Percentiles rank a stretch among this genome's conserved stretches.
These are phyloP conservation scores for Hanseniaspora vineae DNA, from an alignment of 805 yeast species.

Conservation along the genomic window DNA sequence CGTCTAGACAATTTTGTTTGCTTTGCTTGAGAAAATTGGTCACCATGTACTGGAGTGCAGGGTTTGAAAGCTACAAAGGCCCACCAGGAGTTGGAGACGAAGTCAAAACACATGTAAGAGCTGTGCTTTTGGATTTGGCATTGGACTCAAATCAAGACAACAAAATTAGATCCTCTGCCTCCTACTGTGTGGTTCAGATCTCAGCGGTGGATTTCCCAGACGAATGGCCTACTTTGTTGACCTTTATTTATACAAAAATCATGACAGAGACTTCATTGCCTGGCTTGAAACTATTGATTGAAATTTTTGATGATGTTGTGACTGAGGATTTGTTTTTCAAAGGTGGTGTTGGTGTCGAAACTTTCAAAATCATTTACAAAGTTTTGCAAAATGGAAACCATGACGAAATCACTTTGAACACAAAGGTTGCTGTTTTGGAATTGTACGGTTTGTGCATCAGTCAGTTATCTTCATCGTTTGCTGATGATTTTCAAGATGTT, in stretches of 20 bases:
- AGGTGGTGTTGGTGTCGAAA: slow-evolving; percentile 47
- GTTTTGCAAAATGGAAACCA: slow-evolving; percentile 23
- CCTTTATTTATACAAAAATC: slow-evolving; percentile 32
- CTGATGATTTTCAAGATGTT: slow-evolving; percentile 21
- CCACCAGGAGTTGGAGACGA: slow-evolving; percentile 41
- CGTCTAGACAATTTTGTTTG: slow-evolving; percentile 48
- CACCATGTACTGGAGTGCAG: slow-evolving; percentile 72
- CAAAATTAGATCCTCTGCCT: slow-evolving; percentile 52
- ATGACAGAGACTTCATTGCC: slow-evolving; percentile 29
- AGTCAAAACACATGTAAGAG: slow-evolving; percentile 39
- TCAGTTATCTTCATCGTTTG: slow-evolving; percentile 41
- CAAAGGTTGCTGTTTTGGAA: slow-evolving; percentile 35
- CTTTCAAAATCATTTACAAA: slow-evolving; percentile 37
- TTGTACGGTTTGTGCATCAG: slow-evolving; percentile 41
- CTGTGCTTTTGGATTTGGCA: slow-evolving; percentile 33
- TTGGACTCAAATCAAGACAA: slow-evolving; percentile 34
- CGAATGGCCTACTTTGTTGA: slow-evolving; percentile 75
- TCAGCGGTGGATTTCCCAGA: slow-evolving; percentile 90
- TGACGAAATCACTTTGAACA: slow-evolving; percentile 19
- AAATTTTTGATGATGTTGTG: slow-evolving; percentile 74
- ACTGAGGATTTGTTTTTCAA: slow-evolving; percentile 80
- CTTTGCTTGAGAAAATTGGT: slow-evolving; percentile 56
- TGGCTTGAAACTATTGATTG: slow-evolving; percentile 49
- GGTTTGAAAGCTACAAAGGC: slow-evolving; percentile 62
- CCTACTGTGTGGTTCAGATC: slow-evolving; percentile 70